Evolutionary conservation across 495 filamentous ascomycete genomes (phyloP).

Genomic region (Niebla homalea): DNA sequence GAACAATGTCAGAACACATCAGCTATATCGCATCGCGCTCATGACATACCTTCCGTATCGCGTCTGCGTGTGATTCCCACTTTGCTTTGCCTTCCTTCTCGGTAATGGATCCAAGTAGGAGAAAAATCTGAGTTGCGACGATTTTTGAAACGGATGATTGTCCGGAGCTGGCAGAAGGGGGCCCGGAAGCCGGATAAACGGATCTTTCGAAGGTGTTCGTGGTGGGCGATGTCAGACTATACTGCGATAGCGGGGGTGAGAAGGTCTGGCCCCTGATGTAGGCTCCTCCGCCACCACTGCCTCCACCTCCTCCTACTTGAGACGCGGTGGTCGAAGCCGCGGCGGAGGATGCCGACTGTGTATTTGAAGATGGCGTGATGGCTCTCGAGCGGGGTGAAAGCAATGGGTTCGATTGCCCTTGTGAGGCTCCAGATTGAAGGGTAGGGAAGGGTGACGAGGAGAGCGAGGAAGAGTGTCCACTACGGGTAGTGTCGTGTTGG

Average conservation of each 20-base stretch:
- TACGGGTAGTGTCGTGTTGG: constrained; percentile 35
- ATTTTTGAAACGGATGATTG: constrained; percentile 60
- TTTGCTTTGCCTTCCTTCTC: constrained; percentile 80
- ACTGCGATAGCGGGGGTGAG: constrained; percentile 49
- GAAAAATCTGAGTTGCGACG: constrained; percentile 84
- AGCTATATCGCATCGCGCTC: constrained; percentile 2
- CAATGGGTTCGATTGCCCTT: constrained; percentile 36
- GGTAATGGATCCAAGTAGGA: constrained; percentile 84
- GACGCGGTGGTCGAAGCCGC: constrained; percentile 37
- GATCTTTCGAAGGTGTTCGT: constrained; percentile 40
- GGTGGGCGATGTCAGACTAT: constrained; percentile 48
- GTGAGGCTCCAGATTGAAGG: constrained; percentile 47
- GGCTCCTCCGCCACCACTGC: constrained; percentile 44
- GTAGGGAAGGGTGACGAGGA: constrained; percentile 39
- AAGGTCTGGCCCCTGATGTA: constrained; percentile 42
- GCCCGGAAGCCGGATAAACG: constrained; percentile 22
- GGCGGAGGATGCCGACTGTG: constrained; percentile 49
- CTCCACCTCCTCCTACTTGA: constrained; percentile 39
- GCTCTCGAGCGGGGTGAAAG: constrained; percentile 46
- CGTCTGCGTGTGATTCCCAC: constrained; percentile 86
- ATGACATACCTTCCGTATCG: constrained; percentile 65
- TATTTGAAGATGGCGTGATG: constrained; percentile 46
- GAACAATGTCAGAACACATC: neutral
- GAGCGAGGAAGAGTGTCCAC: constrained; percentile 32
- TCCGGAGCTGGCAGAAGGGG: constrained; percentile 20